Evolutionary conservation across 345 rosid species (phyloP).

Genomic region (Physaria fendleri): DNA sequence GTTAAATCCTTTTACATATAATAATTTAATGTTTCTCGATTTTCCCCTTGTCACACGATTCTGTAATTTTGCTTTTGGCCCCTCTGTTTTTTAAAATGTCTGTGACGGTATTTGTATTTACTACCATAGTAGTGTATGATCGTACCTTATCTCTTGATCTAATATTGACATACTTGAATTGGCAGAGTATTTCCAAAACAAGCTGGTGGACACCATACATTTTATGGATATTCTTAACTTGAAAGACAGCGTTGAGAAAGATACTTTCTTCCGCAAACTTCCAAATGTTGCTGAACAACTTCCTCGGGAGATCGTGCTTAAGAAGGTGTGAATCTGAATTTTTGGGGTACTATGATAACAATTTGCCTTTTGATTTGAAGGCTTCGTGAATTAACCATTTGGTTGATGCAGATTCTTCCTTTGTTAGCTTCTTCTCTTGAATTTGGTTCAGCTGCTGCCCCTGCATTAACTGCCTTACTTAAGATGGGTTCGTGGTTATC

Average conservation of each 20-base stretch:
- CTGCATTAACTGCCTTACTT: slow-evolving; percentile 81
- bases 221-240: slow-evolving; percentile 95
- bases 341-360: slow-evolving; percentile 16
- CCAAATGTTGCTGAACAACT: slow-evolving; percentile 96
- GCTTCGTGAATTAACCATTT: slow-evolving; percentile 24
- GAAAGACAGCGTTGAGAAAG: slow-evolving; percentile 95
- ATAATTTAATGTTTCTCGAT: neutral
- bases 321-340: slow-evolving; percentile 55
- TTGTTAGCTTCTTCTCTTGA: slow-evolving; percentile 94
- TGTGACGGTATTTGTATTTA: neutral
- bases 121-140: neutral
- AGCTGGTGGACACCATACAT: slow-evolving; percentile 99
- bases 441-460: slow-evolving; percentile 97
- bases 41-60: neutral
- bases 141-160: slow-evolving; percentile 5
- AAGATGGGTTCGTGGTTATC: slow-evolving; percentile 98
- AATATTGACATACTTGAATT: slow-evolving; percentile 18
- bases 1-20: slow-evolving; percentile 1
- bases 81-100: too few relatives aligned
- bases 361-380: neutral
- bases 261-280: slow-evolving; percentile 94
- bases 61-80: neutral
- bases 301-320: slow-evolving; percentile 92
- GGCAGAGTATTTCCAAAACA: slow-evolving; percentile 96
- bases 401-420: slow-evolving; percentile 81